Conservation (phyloP, 2,329 filamentous ascomycete genomes). For the Fusarium abutilonis region DNA sequence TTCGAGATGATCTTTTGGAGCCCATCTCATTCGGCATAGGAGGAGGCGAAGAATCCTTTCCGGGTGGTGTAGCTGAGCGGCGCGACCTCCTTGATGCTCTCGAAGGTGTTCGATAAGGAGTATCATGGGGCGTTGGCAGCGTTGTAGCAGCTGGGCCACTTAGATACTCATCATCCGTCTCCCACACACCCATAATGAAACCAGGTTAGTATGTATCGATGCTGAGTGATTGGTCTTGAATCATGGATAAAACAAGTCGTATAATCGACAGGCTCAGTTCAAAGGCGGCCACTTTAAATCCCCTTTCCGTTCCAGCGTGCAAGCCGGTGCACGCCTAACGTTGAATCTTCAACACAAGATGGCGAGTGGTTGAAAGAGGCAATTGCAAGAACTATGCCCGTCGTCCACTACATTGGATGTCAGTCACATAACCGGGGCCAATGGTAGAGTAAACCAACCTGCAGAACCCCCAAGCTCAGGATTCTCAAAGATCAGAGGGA, state of each 20-base stretch:
- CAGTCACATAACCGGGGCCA: not conserved
- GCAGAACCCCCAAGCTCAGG: too few relatives aligned
- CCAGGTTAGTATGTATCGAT: not conserved
- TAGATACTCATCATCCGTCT: slow-evolving; percentile 70
- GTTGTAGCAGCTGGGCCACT: slow-evolving; percentile 63
- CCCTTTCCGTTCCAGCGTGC: slow-evolving; percentile 14
- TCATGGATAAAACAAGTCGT: not conserved
- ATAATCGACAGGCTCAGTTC: not conserved
- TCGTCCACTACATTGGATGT: slow-evolving; percentile 9
- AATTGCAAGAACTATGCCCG: slow-evolving; percentile 14
- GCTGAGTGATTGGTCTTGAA: not conserved
- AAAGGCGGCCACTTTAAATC: not conserved
- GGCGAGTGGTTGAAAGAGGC: slow-evolving; percentile 7
- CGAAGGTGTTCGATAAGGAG: slow-evolving; percentile 78
- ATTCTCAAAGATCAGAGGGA: not conserved
- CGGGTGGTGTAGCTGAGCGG: slow-evolving; percentile 73
- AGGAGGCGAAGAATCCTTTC: slow-evolving; percentile 67
- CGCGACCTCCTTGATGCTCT: slow-evolving; percentile 69
- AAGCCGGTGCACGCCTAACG: slow-evolving; percentile 34
- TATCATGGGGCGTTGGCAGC: slow-evolving; percentile 76
- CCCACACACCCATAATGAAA: slow-evolving; percentile 65
- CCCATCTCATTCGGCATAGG: slow-evolving; percentile 56
- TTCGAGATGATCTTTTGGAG: slow-evolving; percentile 64
- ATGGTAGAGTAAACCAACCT: too few relatives aligned
- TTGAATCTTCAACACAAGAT: slow-evolving; percentile 11